Evolutionary conservation across 306 rosid genomes (phyloP).

Genomic region (Styphnolobium japonicum): DNA sequence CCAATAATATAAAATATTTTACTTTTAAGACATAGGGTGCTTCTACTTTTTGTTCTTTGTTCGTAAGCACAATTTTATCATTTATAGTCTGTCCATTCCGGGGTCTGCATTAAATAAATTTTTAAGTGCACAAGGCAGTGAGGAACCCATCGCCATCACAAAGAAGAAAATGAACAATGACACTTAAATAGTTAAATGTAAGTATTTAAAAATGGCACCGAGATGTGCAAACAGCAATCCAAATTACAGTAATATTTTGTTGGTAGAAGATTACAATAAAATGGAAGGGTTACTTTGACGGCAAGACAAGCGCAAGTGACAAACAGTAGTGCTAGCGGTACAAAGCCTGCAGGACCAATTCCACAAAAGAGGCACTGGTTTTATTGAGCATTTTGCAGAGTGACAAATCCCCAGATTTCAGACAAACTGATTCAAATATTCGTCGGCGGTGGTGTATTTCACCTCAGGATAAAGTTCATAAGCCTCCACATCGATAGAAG

Average conservation of each 20-base stretch:
- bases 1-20: too few relatives aligned
- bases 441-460: conserved; percentile 37
- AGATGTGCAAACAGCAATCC: background rate
- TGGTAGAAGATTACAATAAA: background rate
- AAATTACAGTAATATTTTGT: background rate
- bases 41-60: too few relatives aligned
- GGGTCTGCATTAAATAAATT: too few relatives aligned
- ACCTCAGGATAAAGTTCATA: conserved; percentile 38
- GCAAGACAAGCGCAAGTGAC: background rate
- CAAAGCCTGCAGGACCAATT: background rate
- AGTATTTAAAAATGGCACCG: background rate
- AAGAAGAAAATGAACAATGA: background rate
- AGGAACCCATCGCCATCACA: background rate
- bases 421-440: conserved; percentile 36
- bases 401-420: background rate
- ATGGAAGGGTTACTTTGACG: background rate
- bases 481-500: conserved; percentile 41
- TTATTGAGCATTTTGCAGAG: background rate
- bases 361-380: background rate
- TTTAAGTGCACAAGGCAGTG: background rate
- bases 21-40: too few relatives aligned
- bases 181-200: background rate
- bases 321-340: background rate
- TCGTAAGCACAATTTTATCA: too few relatives aligned
- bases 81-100: too few relatives aligned